phyloP scores from a whole-genome alignment of 228 moss, liverwort and hornwort genomes.

The Sphagnum magellanicum region DNA sequence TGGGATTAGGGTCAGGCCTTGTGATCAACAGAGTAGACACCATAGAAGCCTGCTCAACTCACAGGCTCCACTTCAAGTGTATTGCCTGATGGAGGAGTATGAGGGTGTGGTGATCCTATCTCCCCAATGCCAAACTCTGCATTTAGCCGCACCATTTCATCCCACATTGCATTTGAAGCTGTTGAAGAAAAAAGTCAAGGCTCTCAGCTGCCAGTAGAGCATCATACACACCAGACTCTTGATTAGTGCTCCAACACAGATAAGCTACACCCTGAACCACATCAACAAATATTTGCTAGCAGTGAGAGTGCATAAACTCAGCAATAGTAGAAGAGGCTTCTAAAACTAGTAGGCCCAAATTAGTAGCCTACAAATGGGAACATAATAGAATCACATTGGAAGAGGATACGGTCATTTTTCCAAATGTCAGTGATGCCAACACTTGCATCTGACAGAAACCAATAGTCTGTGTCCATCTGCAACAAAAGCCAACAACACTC shows the following conservation, averaged over 20 bases:
- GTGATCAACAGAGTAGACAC: neutral
- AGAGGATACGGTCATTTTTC: conserved; percentile 80
- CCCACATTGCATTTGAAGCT: conserved; percentile 69
- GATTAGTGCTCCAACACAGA: neutral
- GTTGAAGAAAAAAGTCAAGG: conserved; percentile 21
- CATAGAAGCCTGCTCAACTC: conserved; percentile 21
- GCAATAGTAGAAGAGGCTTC: too few species aligned
- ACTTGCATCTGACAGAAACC: conserved; percentile 81
- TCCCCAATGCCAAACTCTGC: conserved; percentile 61
- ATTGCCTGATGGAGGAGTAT: conserved; percentile 58
- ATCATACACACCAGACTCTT: neutral
- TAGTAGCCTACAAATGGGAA: too few species aligned
- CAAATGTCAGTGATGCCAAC: conserved; percentile 92
- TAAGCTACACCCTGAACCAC: too few species aligned
- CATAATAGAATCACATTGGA: too few species aligned
- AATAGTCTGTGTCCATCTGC: conserved; percentile 85
- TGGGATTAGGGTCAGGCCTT: conserved; percentile 4
- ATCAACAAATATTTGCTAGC: too few species aligned
- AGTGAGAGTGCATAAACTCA: too few species aligned
- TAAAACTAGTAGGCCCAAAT: too few species aligned
- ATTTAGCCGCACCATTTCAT: conserved; percentile 57
- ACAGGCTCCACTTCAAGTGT: conserved; percentile 40
- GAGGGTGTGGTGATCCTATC: conserved; percentile 47
- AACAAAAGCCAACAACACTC: neutral
- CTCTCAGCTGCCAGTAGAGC: neutral